These are phyloP conservation scores for Gentiana macrophylla DNA, from an alignment of 257 asterid genomes.

Conservation along the genomic window DNA sequence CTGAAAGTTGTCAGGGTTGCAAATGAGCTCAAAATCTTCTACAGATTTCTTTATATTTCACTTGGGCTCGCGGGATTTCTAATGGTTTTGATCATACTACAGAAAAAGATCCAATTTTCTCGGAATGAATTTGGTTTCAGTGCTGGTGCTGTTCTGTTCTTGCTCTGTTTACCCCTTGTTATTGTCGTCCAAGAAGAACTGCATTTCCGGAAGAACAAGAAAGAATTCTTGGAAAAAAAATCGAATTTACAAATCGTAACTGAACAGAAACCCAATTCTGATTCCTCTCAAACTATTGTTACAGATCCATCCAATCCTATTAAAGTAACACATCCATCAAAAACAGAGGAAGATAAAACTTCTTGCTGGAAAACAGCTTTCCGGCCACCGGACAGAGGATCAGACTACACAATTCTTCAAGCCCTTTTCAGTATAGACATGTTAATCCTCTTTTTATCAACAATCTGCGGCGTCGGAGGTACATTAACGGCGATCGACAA, in stretches of 20 bases:
- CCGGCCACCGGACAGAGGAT: slow-evolving; percentile 34
- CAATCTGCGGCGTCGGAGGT: slow-evolving; percentile 39
- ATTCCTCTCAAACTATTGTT: too few relatives aligned
- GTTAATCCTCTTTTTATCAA: slow-evolving; percentile 27
- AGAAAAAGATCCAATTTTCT: slow-evolving; percentile 13
- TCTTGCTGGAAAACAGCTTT: slow-evolving; percentile 18
- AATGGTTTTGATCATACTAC: slow-evolving; percentile 22
- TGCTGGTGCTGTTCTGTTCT: slow-evolving; percentile 24
- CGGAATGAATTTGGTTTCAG: slow-evolving; percentile 16
- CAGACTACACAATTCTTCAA: slow-evolving; percentile 42
- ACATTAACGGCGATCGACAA: slow-evolving; percentile 46
- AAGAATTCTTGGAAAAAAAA: too few relatives aligned
- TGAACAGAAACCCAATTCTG: too few relatives aligned
- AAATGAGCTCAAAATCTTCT: slow-evolving; percentile 26
- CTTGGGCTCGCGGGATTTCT: too few relatives aligned
- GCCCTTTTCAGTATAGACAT: too few relatives aligned
- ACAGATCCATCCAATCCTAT: too few relatives aligned
- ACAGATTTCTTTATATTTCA: slow-evolving; percentile 28
- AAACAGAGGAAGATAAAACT: not conserved
- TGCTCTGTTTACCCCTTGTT: slow-evolving; percentile 21
- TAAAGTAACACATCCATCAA: too few relatives aligned
- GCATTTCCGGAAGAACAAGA: slow-evolving; percentile 12
- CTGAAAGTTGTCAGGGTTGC: slow-evolving; percentile 15
- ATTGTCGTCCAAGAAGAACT: slow-evolving; percentile 24
- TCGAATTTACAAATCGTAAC: too few relatives aligned